phyloP scores from a whole-genome alignment of 1,139 yeast species.

The Zygosaccharomyces sapae region DNA sequence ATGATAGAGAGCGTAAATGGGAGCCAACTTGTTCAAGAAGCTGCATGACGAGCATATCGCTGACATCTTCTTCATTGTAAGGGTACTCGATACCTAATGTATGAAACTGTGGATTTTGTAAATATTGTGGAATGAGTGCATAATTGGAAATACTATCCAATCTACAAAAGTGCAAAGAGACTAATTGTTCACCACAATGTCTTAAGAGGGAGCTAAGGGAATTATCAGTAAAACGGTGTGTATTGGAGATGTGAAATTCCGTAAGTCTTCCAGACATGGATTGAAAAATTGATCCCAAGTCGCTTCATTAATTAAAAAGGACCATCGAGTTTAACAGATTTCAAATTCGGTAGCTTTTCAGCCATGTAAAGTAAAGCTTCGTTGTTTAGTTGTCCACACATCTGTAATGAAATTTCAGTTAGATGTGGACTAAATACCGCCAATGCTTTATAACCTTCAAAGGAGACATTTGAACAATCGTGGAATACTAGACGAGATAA shows the following conservation, averaged over 20 bases:
- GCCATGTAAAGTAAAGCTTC: slow-evolving; percentile 64
- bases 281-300: slow-evolving; percentile 75
- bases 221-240: slow-evolving; percentile 75
- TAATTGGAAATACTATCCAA: slow-evolving; percentile 69
- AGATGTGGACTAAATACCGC: slow-evolving; percentile 78
- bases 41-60: slow-evolving; percentile 66
- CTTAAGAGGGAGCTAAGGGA: slow-evolving; percentile 61
- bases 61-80: slow-evolving; percentile 57
- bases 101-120: slow-evolving; percentile 44
- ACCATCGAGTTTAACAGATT: slow-evolving; percentile 65
- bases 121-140: slow-evolving; percentile 59
- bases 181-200: slow-evolving; percentile 54
- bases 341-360: slow-evolving; percentile 53
- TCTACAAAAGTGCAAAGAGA: slow-evolving; percentile 52
- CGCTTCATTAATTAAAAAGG: slow-evolving; percentile 70
- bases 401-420: slow-evolving; percentile 61
- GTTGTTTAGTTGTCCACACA: slow-evolving; percentile 92
- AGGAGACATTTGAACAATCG: slow-evolving; percentile 83
- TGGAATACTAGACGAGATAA: slow-evolving; percentile 63
- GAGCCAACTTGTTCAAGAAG: slow-evolving; percentile 60
- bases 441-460: slow-evolving; percentile 61
- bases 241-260: slow-evolving; percentile 65
- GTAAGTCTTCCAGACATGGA: slow-evolving; percentile 44
- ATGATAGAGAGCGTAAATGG: slow-evolving; percentile 50
- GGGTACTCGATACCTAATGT: slow-evolving; percentile 70